Percentiles rank a stretch among this genome's conserved stretches.
phyloP scores from a whole-genome alignment of 1,284 basidiomycete genomes.

The Melanopsichium pennsylvanicum region DNA sequence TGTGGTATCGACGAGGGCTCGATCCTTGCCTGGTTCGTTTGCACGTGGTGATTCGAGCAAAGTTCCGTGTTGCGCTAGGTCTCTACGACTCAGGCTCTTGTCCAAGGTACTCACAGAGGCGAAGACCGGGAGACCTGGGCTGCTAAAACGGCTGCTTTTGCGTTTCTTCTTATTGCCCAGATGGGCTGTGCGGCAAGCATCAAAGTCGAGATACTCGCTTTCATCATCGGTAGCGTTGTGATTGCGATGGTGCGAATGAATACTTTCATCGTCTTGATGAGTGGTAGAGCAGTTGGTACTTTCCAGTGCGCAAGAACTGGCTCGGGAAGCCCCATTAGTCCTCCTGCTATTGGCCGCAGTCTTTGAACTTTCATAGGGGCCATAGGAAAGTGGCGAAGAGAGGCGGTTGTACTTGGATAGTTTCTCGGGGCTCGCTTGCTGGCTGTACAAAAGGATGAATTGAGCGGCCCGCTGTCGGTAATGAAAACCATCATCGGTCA shows the following conservation, averaged over 20 bases:
- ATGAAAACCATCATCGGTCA: constrained; percentile 38
- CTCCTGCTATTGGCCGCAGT: not conserved
- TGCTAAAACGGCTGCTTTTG: constrained; percentile 42
- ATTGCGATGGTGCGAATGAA: constrained; percentile 9
- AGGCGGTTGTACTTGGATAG: constrained; percentile 15
- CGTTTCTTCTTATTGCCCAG: constrained; percentile 55
- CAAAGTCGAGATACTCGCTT: constrained; percentile 26
- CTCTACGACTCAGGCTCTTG: no score
- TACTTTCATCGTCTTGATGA: constrained; percentile 14
- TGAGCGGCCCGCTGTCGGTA: constrained; percentile 38
- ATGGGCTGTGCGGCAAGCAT: constrained; percentile 33
- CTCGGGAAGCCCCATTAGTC: not conserved
- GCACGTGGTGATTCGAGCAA: no score
- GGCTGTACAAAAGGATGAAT: constrained; percentile 35
- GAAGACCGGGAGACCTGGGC: not conserved
- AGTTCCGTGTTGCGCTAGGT: no score
- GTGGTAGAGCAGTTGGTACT: not conserved
- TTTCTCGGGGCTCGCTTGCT: constrained; percentile 15
- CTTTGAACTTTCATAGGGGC: not conserved
- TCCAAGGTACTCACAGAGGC: not conserved
- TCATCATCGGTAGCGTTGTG: constrained; percentile 26
- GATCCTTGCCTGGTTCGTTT: not conserved
- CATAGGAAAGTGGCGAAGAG: constrained; percentile 2
- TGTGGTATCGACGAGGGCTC: constrained; percentile 20
- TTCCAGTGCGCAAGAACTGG: not conserved